A percentile compares a stretch with the other conserved stretches of the same genome.
phyloP scores from a whole-genome alignment of 2,329 filamentous ascomycete species.

The Aspergillus ibericus region DNA sequence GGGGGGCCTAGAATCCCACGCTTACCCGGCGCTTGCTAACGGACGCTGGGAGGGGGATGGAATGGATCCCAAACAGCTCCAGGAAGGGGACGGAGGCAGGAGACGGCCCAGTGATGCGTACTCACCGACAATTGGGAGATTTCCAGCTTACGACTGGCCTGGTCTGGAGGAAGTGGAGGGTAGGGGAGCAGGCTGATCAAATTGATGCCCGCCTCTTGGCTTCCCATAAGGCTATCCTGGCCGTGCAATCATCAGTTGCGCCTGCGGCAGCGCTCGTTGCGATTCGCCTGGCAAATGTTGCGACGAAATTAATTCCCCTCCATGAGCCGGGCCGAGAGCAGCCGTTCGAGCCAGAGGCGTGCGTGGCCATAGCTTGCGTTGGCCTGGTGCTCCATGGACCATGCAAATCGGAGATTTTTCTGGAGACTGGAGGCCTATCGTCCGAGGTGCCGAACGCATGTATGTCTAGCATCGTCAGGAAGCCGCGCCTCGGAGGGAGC shows the following conservation, averaged over 20 bases:
- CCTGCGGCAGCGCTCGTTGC: background rate
- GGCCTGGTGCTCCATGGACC: background rate
- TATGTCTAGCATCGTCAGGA: conserved; percentile 14
- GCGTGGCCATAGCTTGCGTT: conserved; percentile 7
- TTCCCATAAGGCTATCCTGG: background rate
- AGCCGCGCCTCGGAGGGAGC: background rate
- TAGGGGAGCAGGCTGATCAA: background rate
- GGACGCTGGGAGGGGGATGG: background rate
- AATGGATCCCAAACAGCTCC: background rate
- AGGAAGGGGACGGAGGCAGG: background rate
- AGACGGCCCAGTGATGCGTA: background rate
- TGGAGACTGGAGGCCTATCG: conserved; percentile 5
- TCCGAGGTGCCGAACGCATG: conserved; percentile 9
- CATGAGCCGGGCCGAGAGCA: conserved; percentile 8
- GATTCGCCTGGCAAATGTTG: conserved; percentile 4
- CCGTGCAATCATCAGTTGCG: background rate
- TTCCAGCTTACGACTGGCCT: background rate
- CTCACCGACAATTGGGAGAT: conserved; percentile 2
- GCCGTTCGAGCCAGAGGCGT: conserved; percentile 9
- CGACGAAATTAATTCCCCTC: background rate
- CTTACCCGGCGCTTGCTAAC: conserved; percentile 3
- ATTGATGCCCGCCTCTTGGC: conserved; percentile 1
- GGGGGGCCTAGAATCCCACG: conserved; percentile 1
- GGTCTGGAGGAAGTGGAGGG: background rate
- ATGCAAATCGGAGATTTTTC: conserved; percentile 21